Evolutionary conservation across 176 grass and related monocot genomes (phyloP).

Genomic region (Aegilops umbellulata): DNA sequence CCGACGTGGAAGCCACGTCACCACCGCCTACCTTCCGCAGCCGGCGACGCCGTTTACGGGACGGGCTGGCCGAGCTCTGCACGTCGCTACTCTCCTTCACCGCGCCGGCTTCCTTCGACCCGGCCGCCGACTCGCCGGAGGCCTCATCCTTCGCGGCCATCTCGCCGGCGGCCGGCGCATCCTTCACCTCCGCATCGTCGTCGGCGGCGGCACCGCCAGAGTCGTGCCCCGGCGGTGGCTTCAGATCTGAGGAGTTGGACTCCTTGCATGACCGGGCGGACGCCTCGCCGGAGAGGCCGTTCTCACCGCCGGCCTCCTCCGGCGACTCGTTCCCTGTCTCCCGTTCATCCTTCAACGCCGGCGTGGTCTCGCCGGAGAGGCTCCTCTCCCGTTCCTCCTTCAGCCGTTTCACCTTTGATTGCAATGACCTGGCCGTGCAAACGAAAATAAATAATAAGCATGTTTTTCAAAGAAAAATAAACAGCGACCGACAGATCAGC

Average conservation of each 20-base stretch:
- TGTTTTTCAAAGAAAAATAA: conserved; percentile 4
- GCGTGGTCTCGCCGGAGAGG: conserved; percentile 31
- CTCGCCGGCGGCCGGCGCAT: neutral
- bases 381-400: conserved; percentile 63
- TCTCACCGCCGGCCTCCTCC: neutral
- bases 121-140: conserved; percentile 69
- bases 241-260: conserved; percentile 87
- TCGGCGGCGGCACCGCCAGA: neutral
- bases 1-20: conserved; percentile 23
- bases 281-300: conserved; percentile 49
- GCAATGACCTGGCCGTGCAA: conserved; percentile 64
- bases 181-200: neutral
- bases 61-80: conserved; percentile 79
- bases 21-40: conserved; percentile 28
- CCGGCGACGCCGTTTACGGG: conserved; percentile 23
- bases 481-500: conserved; percentile 33
- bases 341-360: conserved; percentile 29
- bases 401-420: conserved; percentile 74
- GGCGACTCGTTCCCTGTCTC: conserved; percentile 30
- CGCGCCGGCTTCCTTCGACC: conserved; percentile 51
- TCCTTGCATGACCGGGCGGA: conserved; percentile 73
- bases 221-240: conserved; percentile 27
- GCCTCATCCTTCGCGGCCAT: conserved; percentile 25
- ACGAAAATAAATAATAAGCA: conserved; percentile 14
- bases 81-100: conserved; percentile 83